Evolutionary conservation across 257 asterid species (phyloP).

Genomic region (Nicotiana sylvestris): DNA sequence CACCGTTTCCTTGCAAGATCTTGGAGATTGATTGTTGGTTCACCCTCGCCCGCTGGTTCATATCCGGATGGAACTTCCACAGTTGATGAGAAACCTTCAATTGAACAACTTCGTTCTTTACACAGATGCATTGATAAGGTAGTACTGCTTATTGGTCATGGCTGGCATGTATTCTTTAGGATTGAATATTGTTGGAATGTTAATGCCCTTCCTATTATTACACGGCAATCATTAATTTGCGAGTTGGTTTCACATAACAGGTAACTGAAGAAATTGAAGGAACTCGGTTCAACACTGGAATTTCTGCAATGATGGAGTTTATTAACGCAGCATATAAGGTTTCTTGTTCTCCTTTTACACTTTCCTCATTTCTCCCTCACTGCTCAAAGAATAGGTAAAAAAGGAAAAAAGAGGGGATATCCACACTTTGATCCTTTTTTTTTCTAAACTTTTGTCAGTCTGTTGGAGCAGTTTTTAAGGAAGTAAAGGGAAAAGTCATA

Average conservation of each 20-base stretch:
- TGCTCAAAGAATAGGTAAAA: background rate
- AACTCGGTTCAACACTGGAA: slow-evolving; percentile 94
- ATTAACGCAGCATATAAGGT: slow-evolving; percentile 94
- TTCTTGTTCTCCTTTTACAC: background rate
- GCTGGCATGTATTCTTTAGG: background rate
- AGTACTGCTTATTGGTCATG: slow-evolving; percentile 15
- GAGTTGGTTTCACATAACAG: slow-evolving; percentile 32
- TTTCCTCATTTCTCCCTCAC: background rate
- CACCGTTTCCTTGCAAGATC: slow-evolving; percentile 89
- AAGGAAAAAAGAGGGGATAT: background rate
- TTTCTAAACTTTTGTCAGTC: background rate
- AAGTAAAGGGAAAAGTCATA: background rate
- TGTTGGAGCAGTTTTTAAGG: background rate
- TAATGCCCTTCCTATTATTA: background rate
- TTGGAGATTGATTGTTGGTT: slow-evolving; percentile 87
- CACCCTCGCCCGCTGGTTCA: slow-evolving; percentile 64
- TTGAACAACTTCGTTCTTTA: slow-evolving; percentile 71
- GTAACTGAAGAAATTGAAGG: slow-evolving; percentile 91
- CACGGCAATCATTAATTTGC: background rate
- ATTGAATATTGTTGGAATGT: background rate
- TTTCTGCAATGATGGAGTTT: slow-evolving; percentile 99
- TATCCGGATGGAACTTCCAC: slow-evolving; percentile 59
- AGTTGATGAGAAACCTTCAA: slow-evolving; percentile 61
- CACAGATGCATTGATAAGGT: slow-evolving; percentile 91
- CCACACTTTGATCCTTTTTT: background rate